Percentiles rank a stretch among this genome's conserved stretches.
Evolutionary conservation across 345 rosid genomes (phyloP).

Genomic region (Populus deltoides): DNA sequence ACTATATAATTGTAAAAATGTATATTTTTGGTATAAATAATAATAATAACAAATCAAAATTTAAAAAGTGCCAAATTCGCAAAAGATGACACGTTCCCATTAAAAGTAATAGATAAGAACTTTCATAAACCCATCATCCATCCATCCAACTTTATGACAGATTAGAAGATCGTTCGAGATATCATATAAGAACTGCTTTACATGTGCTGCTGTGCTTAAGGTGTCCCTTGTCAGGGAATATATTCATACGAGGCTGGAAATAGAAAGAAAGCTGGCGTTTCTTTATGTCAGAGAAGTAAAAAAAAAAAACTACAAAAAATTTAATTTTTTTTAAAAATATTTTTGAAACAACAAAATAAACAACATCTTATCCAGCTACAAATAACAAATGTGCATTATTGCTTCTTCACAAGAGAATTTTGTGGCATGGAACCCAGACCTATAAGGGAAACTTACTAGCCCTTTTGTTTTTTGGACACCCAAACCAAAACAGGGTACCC

Average conservation of each 20-base stretch:
- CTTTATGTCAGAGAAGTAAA: slow-evolving; percentile 31
- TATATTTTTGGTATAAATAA: too few relatives aligned
- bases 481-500: slow-evolving; percentile 26
- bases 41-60: too few relatives aligned
- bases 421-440: slow-evolving; percentile 33
- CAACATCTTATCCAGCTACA: too few relatives aligned
- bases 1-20: too few relatives aligned
- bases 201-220: not conserved
- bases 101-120: too few relatives aligned
- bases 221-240: not conserved
- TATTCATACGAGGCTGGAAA: not conserved
- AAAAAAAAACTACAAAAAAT: too few relatives aligned
- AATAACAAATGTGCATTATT: slow-evolving; percentile 46
- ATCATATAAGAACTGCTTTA: not conserved
- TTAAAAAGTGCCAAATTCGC: too few relatives aligned
- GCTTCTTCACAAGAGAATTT: slow-evolving; percentile 25
- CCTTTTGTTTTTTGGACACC: slow-evolving; percentile 23
- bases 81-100: too few relatives aligned
- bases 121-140: not conserved
- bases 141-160: not conserved
- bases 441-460: slow-evolving; percentile 26
- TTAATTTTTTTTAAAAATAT: too few relatives aligned
- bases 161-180: not conserved
- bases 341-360: too few relatives aligned
- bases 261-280: slow-evolving; percentile 10